Base-by-base conservation (phyloP, 108 stramenopile genomes). In the Nannochloropsis salina region DNA sequence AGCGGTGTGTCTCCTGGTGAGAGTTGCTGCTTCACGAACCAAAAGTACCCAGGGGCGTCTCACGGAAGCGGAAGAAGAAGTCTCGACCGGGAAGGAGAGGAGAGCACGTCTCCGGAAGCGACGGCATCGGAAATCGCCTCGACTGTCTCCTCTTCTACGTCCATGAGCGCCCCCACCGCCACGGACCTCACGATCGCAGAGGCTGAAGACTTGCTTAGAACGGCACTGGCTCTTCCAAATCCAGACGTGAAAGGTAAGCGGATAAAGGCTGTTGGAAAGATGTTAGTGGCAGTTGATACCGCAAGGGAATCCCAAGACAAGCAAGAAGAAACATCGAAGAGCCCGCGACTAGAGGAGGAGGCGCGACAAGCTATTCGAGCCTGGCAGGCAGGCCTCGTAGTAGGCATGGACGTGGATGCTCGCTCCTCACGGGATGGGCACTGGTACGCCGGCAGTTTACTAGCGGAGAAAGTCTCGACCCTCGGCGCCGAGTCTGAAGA, bases 371-470 rank as follows among this genome's bases (percentile, higher is more conserved):
- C n/a, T 74, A 74, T 74, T 74, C 3, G 20, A n/a, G 61, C 61
- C n/a, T 74, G 61, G 61, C 61, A n/a, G 61, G 61, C 61, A 15
- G n/a, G 20, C 61, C n/a, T 74, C 20, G n/a, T n/a, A 4, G 15
- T 74, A 3, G 61, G 61, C 61, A n/a, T n/a, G 61, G 61, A 74
- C 61, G 61, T 74, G 61, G 61, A 74, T n/a, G 61, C 61, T 74
- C n/a, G 61, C 61, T 74, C 61, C 61, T 74, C n/a, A 74, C 4
- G 61, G 61, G 61, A 74, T 74, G 61, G n/a, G 20, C 15, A 74
- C 2, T 74, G 61, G 61, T 74, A 74, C n/a, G 61, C 61, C n/a
- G 61, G 61, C 61, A 6, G 3, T 8, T 74, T 74, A n/a, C 61
- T 74, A n/a, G 61, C 61, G 61, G 61, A 6, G 61, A 74, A 74